Percentiles rank a stretch among this genome's conserved stretches.
Evolutionary conservation across 1,284 basidiomycete genomes (phyloP).

Genomic region (Pseudozyma pruni): DNA sequence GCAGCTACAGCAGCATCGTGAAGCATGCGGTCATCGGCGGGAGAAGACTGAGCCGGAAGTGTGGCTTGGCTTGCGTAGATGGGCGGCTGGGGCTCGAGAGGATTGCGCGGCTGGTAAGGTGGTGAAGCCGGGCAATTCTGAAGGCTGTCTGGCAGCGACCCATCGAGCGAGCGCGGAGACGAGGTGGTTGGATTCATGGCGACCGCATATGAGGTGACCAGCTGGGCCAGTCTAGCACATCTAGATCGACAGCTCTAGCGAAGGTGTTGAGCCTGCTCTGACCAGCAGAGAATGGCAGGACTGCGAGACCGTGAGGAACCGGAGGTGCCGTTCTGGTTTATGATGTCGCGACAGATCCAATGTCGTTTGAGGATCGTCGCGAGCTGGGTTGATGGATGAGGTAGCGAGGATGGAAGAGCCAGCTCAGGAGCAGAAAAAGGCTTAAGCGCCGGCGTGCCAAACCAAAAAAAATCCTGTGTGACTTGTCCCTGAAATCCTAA

Average conservation of each 20-base stretch:
- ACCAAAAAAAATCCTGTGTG: too few species aligned
- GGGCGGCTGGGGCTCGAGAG: slow-evolving; percentile 33
- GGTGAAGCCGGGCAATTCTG: slow-evolving; percentile 41
- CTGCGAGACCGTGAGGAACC: too few species aligned
- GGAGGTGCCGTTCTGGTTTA: too few species aligned
- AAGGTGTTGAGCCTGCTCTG: slow-evolving; percentile 4
- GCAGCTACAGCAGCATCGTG: slow-evolving; percentile 36
- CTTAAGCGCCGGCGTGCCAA: too few species aligned
- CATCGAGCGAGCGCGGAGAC: slow-evolving; percentile 20
- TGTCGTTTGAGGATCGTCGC: slow-evolving; percentile 2
- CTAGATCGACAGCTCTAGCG: background rate
- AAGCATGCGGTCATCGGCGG: slow-evolving; percentile 8
- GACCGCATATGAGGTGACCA: background rate
- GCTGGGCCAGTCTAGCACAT: background rate
- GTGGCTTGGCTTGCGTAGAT: slow-evolving; percentile 46
- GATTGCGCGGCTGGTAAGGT: slow-evolving; percentile 41
- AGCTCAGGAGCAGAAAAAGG: too few species aligned
- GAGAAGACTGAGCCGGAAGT: slow-evolving; percentile 10
- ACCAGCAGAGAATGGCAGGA: slow-evolving; percentile 8
- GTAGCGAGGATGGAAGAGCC: background rate
- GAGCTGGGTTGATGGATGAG: background rate
- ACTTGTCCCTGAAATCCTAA: slow-evolving; percentile 20
- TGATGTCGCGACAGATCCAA: slow-evolving; percentile 11
- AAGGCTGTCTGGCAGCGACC: slow-evolving; percentile 26
- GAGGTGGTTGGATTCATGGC: slow-evolving; percentile 10